phyloP scores from a whole-genome alignment of 1,284 basidiomycete species.

The Boletellus deceptivus region DNA sequence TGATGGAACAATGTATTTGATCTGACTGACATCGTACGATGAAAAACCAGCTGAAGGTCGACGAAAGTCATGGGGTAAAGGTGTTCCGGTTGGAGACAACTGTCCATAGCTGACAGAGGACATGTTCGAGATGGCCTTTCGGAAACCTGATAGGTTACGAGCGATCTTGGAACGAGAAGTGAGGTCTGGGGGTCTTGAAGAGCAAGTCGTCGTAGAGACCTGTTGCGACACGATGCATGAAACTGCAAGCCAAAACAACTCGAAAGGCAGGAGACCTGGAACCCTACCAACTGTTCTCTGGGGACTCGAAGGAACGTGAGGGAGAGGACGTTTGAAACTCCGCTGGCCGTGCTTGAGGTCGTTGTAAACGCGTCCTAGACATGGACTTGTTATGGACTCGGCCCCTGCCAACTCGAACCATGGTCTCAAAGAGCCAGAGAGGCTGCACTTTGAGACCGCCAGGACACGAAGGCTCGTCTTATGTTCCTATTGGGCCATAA shows the following conservation, averaged over 20 bases:
- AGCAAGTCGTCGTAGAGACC: slow-evolving; percentile 1
- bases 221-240: slow-evolving; percentile 7
- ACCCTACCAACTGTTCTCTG: slow-evolving; percentile 13
- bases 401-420: slow-evolving; percentile 17
- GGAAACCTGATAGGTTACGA: slow-evolving; percentile 6
- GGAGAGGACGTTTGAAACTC: slow-evolving; percentile 33
- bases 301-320: slow-evolving; percentile 13
- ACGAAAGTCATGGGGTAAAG: slow-evolving; percentile 30
- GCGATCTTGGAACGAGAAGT: slow-evolving; percentile 7
- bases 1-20: slow-evolving; percentile 17
- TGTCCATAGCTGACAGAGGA: slow-evolving; percentile 30
- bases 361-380: slow-evolving; percentile 7
- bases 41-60: slow-evolving; percentile 24
- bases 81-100: slow-evolving; percentile 24
- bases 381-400: slow-evolving; percentile 24
- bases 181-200: slow-evolving; percentile 9
- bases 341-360: slow-evolving; percentile 20
- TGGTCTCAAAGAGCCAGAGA: slow-evolving; percentile 45
- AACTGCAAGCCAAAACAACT: slow-evolving; percentile 3
- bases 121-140: slow-evolving; percentile 17
- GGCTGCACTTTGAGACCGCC: slow-evolving; percentile 52
- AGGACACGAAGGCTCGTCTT: slow-evolving; percentile 56
- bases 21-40: slow-evolving; percentile 36
- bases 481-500: slow-evolving; percentile 70
- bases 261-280: background rate